Evolutionary conservation across 169 alveolate genomes (phyloP), one percentile per base, ranked within the genome.

Genomic region (Plasmodium relictum): DNA sequence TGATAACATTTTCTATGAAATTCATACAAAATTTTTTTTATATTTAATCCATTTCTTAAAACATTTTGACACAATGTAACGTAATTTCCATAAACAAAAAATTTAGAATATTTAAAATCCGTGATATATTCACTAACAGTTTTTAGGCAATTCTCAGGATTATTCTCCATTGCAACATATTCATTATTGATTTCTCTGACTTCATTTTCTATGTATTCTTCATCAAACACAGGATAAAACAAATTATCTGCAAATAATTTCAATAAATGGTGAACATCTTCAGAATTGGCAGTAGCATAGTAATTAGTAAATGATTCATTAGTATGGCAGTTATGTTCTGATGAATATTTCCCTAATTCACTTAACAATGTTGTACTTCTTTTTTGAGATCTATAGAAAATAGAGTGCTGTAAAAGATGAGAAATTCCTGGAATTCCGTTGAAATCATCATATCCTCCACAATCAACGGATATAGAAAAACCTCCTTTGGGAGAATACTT

Each of bases 361-460:
- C 85, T 69, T 68, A 83, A 62, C 41, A 83, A 61, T 18, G 91
- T 83, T 54, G 91, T 83, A 61, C 54, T 58, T 50, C 91, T 83
- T 83, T 83, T 83, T 83, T 83, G 72, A 83, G 91, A 83, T 68
- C 68, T 83, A 41, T 83, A 83, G 66, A 83, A 83, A 52, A 83
- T 68, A 52, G 65, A 45, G 54, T 61, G 91, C 45, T 59, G 71
- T 59, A 83, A 66, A 66, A 83, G 39, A 72, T 83, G 66, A 54
- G 91, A 83, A 83, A 83, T 68, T 52, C 91, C 91, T 68, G 91
- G 91, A 41, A 68, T 71, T 50, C 66, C 91, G 50, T 69, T 52
- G 44, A 83, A 83, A 68, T 83, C 91, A 72, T 83, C 72, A 83
- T 83, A 83, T 59, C 91, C 85, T 42, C 91, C 91, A 14, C 91